Conservation (phyloP, 1,284 basidiomycete genomes). For the Coniferiporia sulphurascens region DNA sequence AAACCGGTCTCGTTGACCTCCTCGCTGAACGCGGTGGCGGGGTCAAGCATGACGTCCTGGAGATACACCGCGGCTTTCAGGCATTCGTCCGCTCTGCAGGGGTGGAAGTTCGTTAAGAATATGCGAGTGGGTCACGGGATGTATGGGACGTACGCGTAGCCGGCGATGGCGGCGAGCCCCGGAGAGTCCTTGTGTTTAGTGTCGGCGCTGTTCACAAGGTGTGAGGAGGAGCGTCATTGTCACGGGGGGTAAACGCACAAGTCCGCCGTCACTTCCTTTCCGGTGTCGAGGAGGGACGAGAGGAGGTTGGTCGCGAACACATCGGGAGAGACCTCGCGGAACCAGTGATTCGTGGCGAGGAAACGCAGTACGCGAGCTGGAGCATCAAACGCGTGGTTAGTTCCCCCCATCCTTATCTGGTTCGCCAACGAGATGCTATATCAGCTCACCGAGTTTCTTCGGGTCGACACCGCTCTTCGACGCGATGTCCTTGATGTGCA, state of each 20-base stretch:
- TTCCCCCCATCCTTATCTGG: background rate
- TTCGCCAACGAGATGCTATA: no score
- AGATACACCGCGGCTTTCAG: slow-evolving; percentile 31
- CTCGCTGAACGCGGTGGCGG: slow-evolving; percentile 26
- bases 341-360: slow-evolving; percentile 23
- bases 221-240: background rate
- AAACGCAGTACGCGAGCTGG: slow-evolving; percentile 21
- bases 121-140: background rate
- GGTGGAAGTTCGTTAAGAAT: background rate
- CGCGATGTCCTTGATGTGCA: slow-evolving; percentile 23
- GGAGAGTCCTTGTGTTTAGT: slow-evolving; percentile 12
- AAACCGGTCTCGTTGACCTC: slow-evolving; percentile 29
- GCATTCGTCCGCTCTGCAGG: slow-evolving; percentile 26
- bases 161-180: slow-evolving; percentile 13
- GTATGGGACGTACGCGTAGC: slow-evolving; percentile 2
- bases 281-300: slow-evolving; percentile 20
- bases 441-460: slow-evolving; percentile 21
- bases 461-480: slow-evolving; percentile 17
- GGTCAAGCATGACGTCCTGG: slow-evolving; percentile 32
- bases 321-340: slow-evolving; percentile 20
- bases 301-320: slow-evolving; percentile 22
- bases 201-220: background rate
- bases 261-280: slow-evolving; percentile 13
- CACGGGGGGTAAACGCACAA: background rate
- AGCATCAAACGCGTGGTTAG: background rate